These are phyloP conservation scores for Ogataea allantospora DNA, from an alignment of 805 yeast species.

Conservation along the genomic window DNA sequence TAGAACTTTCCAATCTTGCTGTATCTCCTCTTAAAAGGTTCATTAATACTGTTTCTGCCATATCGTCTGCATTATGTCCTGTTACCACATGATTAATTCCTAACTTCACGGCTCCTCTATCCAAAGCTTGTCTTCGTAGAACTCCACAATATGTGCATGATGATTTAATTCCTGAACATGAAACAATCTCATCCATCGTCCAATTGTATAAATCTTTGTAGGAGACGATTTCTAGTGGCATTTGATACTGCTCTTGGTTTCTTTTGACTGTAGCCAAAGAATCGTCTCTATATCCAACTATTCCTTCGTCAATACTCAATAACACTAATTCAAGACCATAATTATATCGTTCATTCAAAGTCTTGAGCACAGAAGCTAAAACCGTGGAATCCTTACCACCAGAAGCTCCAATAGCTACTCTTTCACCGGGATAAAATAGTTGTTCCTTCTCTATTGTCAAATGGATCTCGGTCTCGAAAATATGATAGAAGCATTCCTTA, in stretches of 20 bases:
- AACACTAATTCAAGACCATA: conserved; percentile 85
- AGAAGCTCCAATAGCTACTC: conserved; percentile 95
- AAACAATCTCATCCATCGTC: conserved; percentile 98
- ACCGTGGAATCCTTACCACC: conserved; percentile 99
- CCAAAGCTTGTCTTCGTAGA: conserved; percentile 91
- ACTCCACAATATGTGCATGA: conserved; percentile 99
- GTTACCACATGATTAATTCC: conserved; percentile 91
- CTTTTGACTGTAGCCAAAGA: conserved; percentile 95
- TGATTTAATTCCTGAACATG: conserved; percentile 88
- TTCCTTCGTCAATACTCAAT: conserved; percentile 93
- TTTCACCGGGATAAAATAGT: conserved; percentile 77
- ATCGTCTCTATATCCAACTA: conserved; percentile 95
- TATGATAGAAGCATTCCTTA: conserved; percentile 83
- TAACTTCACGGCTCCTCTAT: conserved; percentile 87
- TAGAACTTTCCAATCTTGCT: conserved; percentile 85
- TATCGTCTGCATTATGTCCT: conserved; percentile 98
- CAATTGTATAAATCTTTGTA: conserved; percentile 89
- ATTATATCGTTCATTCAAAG: conserved; percentile 81
- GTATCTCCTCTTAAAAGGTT: conserved; percentile 94
- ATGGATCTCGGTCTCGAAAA: conserved; percentile 95
- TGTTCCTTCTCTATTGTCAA: conserved; percentile 72
- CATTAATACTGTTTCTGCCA: conserved; percentile 98
- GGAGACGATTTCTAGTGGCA: conserved; percentile 52
- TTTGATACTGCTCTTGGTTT: conserved; percentile 67
- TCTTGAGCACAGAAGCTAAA: conserved; percentile 80